Conservation (phyloP, 768 basidiomycete species). For the Trametes meyenii region DNA sequence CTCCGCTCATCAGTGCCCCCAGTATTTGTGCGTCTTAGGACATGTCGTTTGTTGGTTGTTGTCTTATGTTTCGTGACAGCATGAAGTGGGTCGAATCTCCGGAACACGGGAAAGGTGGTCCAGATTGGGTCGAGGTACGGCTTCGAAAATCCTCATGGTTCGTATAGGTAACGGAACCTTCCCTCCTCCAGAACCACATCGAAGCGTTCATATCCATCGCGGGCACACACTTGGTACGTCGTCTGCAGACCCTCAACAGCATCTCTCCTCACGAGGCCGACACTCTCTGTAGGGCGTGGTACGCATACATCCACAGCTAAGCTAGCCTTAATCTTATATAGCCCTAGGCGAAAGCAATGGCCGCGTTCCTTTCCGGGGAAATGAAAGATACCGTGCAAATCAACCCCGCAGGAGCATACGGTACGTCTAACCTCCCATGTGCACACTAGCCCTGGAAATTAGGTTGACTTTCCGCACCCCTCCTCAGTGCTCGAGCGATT, state of each 20-base stretch:
- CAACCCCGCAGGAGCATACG: slow-evolving; percentile 79
- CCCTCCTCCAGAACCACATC: slow-evolving; percentile 68
- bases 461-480: too few species aligned
- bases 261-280: neutral
- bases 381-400: slow-evolving; percentile 93
- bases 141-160: neutral
- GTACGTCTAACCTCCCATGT: slow-evolving; percentile 36
- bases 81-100: slow-evolving; percentile 97
- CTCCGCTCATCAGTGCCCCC: neutral
- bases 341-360: slow-evolving; percentile 86
- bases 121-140: slow-evolving; percentile 87
- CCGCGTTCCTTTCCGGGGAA: slow-evolving; percentile 93
- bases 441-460: too few species aligned
- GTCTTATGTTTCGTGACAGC: slow-evolving; percentile 41
- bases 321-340: neutral
- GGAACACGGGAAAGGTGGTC: slow-evolving; percentile 77
- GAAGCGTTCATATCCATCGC: slow-evolving; percentile 84
- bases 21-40: slow-evolving; percentile 80
- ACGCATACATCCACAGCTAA: slow-evolving; percentile 28
- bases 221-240: slow-evolving; percentile 81
- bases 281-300: slow-evolving; percentile 67
- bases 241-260: slow-evolving; percentile 1
- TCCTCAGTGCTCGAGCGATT: slow-evolving; percentile 78
- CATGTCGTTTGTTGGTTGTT: neutral
- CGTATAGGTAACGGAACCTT: neutral